Conservation (phyloP, 495 filamentous ascomycete species). For the Neurospora africana region DNA sequence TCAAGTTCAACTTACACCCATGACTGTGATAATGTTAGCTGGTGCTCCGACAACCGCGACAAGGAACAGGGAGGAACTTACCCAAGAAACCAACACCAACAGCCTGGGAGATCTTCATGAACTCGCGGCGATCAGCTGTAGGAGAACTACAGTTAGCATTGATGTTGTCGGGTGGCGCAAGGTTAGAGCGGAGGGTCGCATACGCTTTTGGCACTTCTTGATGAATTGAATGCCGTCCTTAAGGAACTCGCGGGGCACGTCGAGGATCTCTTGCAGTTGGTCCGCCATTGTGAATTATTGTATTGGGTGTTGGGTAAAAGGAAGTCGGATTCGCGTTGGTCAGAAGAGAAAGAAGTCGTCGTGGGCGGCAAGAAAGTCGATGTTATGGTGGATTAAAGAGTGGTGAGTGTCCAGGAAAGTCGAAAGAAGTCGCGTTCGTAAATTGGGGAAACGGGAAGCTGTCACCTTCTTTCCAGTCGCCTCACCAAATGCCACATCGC, state of each 20-base stretch:
- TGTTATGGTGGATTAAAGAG: not conserved
- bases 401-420: not conserved
- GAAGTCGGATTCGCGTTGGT: not conserved
- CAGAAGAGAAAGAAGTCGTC: not conserved
- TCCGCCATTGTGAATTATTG: constrained; percentile 49
- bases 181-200: constrained; percentile 8
- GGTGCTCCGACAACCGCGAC: not conserved
- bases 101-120: constrained; percentile 90
- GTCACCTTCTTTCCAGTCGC: not conserved
- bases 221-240: constrained; percentile 74
- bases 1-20: constrained; percentile 14
- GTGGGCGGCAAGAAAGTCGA: not conserved
- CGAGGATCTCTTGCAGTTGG: constrained; percentile 65
- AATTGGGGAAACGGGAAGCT: not conserved
- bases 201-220: constrained; percentile 79
- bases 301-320: not conserved
- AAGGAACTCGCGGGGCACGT: constrained; percentile 74
- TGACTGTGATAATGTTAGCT: constrained; percentile 10
- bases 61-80: constrained; percentile 4
- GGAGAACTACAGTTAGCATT: constrained; percentile 14
- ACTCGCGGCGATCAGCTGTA: constrained; percentile 66
- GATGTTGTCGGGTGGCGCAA: not conserved
- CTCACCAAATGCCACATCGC: not conserved
- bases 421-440: not conserved
- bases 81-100: constrained; percentile 58